A percentile compares a stretch with the other conserved stretches of the same genome.
These are phyloP conservation scores for Saturnispora serradocipensis DNA, from an alignment of 805 yeast species.

Conservation along the genomic window DNA sequence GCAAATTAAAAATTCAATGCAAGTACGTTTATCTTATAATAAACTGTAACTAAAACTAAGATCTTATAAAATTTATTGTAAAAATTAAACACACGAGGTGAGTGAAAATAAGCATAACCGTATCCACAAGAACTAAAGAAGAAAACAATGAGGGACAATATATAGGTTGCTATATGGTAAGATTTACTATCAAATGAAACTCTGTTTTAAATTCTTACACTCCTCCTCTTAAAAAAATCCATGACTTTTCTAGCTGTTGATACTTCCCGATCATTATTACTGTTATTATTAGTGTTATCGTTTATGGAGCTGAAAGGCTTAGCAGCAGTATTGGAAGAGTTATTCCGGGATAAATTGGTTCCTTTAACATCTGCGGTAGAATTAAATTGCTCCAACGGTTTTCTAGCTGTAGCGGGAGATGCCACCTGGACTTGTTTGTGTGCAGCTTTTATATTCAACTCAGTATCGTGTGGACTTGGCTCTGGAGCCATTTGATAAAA, in stretches of 20 bases:
- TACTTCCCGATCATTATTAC: constrained; percentile 39
- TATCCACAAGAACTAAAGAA: neutral
- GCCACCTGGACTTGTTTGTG: neutral
- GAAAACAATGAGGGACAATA: neutral
- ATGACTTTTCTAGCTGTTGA: constrained; percentile 72
- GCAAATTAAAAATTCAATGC: neutral
- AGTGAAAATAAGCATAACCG: neutral
- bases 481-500: constrained; percentile 19
- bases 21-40: neutral
- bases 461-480: constrained; percentile 10
- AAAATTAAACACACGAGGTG: neutral
- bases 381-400: constrained; percentile 14
- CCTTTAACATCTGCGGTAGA: neutral
- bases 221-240: constrained; percentile 70
- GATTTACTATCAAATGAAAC: neutral
- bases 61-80: neutral
- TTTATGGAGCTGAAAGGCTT: neutral
- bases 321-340: neutral
- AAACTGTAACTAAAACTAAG: neutral
- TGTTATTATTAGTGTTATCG: constrained; percentile 7
- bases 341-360: constrained; percentile 1
- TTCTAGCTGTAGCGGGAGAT: constrained; percentile 1
- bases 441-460: neutral
- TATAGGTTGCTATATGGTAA: neutral
- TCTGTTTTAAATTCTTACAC: constrained; percentile 27